These are phyloP conservation scores for Kwoniella pini DNA, from an alignment of 768 basidiomycete genomes.

Conservation along the genomic window DNA sequence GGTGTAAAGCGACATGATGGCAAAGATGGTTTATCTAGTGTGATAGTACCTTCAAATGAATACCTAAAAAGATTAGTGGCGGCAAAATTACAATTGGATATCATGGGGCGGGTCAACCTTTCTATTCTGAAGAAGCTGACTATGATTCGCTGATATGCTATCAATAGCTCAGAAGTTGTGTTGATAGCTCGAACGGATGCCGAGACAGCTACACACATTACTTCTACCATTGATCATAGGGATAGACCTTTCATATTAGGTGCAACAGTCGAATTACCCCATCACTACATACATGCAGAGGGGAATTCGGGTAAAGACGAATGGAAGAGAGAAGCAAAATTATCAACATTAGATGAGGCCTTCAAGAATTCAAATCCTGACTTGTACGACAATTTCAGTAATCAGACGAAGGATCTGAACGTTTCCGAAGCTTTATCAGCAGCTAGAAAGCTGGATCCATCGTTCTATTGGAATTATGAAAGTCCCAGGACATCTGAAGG, in stretches of 20 bases:
- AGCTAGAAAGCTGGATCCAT: constrained; percentile 18
- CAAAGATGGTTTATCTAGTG: constrained; percentile 89
- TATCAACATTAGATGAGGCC: constrained; percentile 26
- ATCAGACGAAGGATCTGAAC: constrained; percentile 13
- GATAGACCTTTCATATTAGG: constrained; percentile 67
- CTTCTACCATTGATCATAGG: constrained; percentile 74
- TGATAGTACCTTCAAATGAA: constrained; percentile 84
- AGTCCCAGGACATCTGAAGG: constrained; percentile 20
- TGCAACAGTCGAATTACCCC: constrained; percentile 45
- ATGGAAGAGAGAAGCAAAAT: constrained; percentile 58
- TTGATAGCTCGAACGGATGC: constrained; percentile 91
- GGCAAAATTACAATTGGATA: constrained; percentile 84
- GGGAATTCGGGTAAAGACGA: constrained; percentile 68
- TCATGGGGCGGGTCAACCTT: constrained; percentile 72
- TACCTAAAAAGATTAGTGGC: constrained; percentile 82
- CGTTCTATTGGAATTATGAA: constrained; percentile 28
- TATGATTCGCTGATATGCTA: neutral
- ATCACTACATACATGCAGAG: constrained; percentile 64
- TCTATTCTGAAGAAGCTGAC: neutral
- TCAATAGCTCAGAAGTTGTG: constrained; percentile 53
- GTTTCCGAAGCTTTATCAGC: constrained; percentile 18
- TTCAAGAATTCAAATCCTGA: constrained; percentile 19
- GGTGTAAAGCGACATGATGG: constrained; percentile 77
- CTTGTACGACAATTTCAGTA: constrained; percentile 16
- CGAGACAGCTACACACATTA: constrained; percentile 79